These are phyloP conservation scores for Cladosporium sp. DNA, from an alignment of 2,329 filamentous ascomycete species.

Conservation along the genomic window DNA sequence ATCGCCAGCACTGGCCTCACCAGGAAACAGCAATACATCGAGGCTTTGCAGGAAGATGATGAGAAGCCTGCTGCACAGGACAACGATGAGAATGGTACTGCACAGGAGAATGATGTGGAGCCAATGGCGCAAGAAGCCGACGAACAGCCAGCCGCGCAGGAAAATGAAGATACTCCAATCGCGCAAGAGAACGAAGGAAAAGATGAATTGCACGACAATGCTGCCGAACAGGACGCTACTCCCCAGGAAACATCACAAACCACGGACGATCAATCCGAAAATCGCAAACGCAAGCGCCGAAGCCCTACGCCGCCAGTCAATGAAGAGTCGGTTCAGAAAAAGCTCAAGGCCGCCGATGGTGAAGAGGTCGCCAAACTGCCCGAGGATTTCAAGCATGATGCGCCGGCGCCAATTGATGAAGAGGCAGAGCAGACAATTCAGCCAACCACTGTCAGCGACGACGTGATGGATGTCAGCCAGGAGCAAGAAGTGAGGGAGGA, in stretches of 20 bases:
- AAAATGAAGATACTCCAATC: not conserved
- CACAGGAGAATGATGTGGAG: slow-evolving; percentile 10
- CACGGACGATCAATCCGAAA: slow-evolving; percentile 16
- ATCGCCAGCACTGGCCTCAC: slow-evolving; percentile 43
- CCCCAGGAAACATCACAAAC: not conserved
- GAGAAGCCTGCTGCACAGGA: slow-evolving; percentile 29
- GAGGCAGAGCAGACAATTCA: slow-evolving; percentile 17
- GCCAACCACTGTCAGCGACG: slow-evolving; percentile 27
- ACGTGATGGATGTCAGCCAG: slow-evolving; percentile 22
- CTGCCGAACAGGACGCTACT: not conserved
- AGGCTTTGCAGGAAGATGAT: slow-evolving; percentile 38
- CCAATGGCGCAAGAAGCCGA: not conserved
- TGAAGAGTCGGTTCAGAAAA: slow-evolving; percentile 39
- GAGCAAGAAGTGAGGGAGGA: slow-evolving; percentile 12
- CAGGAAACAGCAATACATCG: slow-evolving; percentile 45
- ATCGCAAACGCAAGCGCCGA: slow-evolving; percentile 28
- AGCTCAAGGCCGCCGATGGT: slow-evolving; percentile 36
- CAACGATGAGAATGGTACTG: slow-evolving; percentile 16
- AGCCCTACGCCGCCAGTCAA: slow-evolving; percentile 24
- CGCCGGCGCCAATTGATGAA: slow-evolving; percentile 13
- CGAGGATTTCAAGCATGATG: slow-evolving; percentile 16
- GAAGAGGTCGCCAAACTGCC: slow-evolving; percentile 26
- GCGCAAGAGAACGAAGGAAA: not conserved
- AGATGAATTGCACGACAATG: not conserved
- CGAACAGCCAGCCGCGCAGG: not conserved